Evolutionary conservation across 2,329 filamentous ascomycete species (phyloP), one percentile per base, ranked within the genome.

Genomic region (Sporothrix euskadiensis): DNA sequence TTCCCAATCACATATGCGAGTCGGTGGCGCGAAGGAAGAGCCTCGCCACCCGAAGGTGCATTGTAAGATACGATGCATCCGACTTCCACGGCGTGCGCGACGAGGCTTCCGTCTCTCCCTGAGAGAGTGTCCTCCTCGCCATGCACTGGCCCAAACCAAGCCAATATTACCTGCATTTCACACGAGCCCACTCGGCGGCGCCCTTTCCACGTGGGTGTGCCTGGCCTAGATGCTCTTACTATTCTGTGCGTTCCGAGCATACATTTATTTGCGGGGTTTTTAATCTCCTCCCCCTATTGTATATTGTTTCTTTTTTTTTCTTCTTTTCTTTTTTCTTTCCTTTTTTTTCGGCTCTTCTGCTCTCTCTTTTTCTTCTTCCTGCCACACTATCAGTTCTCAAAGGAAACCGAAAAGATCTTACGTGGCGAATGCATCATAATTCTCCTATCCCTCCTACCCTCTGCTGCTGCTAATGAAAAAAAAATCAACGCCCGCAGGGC

Each of bases 201-300:
- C 44, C 32, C 26, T 19, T 54, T 69, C 66, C 66, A 69, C 66
- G 66, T 69, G 66, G 47, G 47, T 39, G 66, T 69, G 47, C 66
- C 66, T 69, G 47, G 30, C n/a, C 47, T 19, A 52, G 44, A 68
- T 52, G 65, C 63, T n/a, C 26, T n/a, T 32, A 19, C 14, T 32
- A n/a, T 68, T 68, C 63, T 68, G 30, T 39, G 19, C 14, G 39
- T 68, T 68, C 63, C 52, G 14, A 49, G 57, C 39, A 44, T 47
- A 10, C 22, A 4, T 19, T 49, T 32, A 35, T 35, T 35, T 49
- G 41, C 65, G 65, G 22, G 32, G 26, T 35, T 32, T 22, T 52
- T n/a, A n/a, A n/a, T 68, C 35, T 68, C 35, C 22, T 30, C 44
- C 4, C 30, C 7, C 30, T 52, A n/a, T 54, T 30, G 19, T 5